Evolutionary conservation across 1,284 basidiomycete genomes (phyloP).

Genomic region (Kalmanozyma brasiliensis): DNA sequence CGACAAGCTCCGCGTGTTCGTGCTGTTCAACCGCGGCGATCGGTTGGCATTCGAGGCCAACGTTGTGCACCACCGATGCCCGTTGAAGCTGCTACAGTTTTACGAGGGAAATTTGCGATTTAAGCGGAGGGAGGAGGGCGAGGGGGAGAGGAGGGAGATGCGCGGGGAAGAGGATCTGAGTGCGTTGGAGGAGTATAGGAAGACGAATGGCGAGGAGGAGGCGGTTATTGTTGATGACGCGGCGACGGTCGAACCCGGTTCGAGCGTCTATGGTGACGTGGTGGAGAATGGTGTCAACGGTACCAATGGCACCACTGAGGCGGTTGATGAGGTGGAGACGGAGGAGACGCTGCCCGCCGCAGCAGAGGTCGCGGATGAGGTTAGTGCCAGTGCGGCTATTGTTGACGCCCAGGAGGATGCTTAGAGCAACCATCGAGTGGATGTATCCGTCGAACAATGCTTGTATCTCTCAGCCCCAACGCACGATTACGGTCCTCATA

Average conservation of each 20-base stretch:
- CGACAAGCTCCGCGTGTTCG: conserved; percentile 40
- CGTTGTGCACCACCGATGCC: conserved; percentile 46
- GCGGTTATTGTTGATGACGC: not conserved
- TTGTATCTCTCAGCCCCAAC: too few relatives aligned
- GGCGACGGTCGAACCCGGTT: not conserved
- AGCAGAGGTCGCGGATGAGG: too few relatives aligned
- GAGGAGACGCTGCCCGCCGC: too few relatives aligned
- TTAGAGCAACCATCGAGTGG: not conserved
- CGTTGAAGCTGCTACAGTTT: conserved; percentile 50
- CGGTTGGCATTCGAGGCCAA: conserved; percentile 41
- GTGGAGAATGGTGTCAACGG: too few relatives aligned
- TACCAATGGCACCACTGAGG: not conserved
- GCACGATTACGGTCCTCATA: too few relatives aligned
- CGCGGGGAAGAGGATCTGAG: conserved; percentile 13
- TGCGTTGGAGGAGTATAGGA: conserved; percentile 14
- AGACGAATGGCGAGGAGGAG: not conserved
- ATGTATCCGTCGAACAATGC: too few relatives aligned
- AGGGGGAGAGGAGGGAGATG: conserved; percentile 1
- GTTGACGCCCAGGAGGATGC: too few relatives aligned
- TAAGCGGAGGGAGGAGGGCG: conserved; percentile 12
- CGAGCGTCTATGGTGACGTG: too few relatives aligned
- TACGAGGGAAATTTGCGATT: conserved; percentile 52
- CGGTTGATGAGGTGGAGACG: not conserved
- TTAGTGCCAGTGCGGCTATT: too few relatives aligned
- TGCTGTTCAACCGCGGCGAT: conserved; percentile 43